Conservation (phyloP, 139 green algal genomes). For the Penium margaritaceum region DNA sequence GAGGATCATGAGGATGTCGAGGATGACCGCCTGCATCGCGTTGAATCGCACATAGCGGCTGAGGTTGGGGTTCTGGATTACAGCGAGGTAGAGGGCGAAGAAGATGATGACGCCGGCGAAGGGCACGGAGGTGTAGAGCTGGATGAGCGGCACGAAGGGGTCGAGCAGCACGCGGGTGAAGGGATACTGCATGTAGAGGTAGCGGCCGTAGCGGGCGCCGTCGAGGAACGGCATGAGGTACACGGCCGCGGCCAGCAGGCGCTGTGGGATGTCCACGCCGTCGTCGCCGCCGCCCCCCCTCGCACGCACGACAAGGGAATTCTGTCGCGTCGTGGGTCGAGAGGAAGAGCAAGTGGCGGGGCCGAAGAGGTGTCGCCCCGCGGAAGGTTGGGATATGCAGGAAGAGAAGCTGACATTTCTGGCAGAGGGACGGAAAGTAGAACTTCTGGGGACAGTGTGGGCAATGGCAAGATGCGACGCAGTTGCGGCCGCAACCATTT, state of each 20-base stretch:
- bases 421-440: too few species aligned
- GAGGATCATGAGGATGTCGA: conserved; percentile 53
- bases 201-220: conserved; percentile 41
- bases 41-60: conserved; percentile 52
- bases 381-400: too few species aligned
- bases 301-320: neutral
- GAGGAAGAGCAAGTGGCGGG: too few species aligned
- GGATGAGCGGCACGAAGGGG: conserved; percentile 23
- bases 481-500: too few species aligned
- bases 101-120: conserved; percentile 34
- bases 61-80: conserved; percentile 46
- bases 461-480: too few species aligned
- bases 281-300: neutral
- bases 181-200: conserved; percentile 42
- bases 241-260: conserved; percentile 29
- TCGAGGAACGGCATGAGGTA: conserved; percentile 50
- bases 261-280: conserved; percentile 16
- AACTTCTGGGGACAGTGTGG: too few species aligned
- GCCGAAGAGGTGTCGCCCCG: too few species aligned
- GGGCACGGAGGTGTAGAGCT: conserved; percentile 22
- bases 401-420: too few species aligned
- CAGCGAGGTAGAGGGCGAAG: conserved; percentile 37
- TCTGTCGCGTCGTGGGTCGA: too few species aligned
- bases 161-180: conserved; percentile 15
- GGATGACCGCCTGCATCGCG: conserved; percentile 50